These are phyloP conservation scores for Aureobasidium zeae DNA, from an alignment of 2,329 filamentous ascomycete genomes.

Conservation along the genomic window DNA sequence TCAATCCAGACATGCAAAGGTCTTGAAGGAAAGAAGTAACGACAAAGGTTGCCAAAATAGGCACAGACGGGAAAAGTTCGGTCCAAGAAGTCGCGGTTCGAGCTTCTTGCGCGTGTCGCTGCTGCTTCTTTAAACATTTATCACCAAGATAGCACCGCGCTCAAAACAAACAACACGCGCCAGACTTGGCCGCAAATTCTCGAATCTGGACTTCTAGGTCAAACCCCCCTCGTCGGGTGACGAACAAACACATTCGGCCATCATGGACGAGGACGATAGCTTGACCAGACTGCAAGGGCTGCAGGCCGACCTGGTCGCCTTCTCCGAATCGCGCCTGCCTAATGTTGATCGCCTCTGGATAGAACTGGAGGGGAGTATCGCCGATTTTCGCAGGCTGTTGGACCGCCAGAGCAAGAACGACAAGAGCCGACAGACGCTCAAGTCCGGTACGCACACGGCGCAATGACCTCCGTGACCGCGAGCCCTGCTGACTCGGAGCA, in stretches of 20 bases:
- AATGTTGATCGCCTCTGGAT: constrained; percentile 59
- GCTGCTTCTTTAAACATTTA: constrained; percentile 9
- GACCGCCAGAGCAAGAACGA: constrained; percentile 68
- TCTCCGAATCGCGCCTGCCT: constrained; percentile 61
- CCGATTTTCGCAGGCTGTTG: constrained; percentile 61
- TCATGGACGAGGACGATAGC: constrained; percentile 64
- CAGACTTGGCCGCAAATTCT: neutral
- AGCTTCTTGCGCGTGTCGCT: constrained; percentile 13
- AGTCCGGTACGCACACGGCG: constrained; percentile 48
- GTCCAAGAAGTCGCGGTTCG: constrained; percentile 1
- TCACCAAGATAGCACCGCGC: neutral
- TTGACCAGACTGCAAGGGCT: constrained; percentile 73
- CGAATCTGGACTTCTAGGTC: neutral
- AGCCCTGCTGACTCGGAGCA: neutral
- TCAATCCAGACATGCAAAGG: neutral
- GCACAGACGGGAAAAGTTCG: constrained; percentile 8
- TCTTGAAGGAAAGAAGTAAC: neutral
- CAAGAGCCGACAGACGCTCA: constrained; percentile 61
- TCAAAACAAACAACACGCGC: neutral
- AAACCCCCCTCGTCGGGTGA: constrained; percentile 2
- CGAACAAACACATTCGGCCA: constrained; percentile 18
- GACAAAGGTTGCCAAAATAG: neutral
- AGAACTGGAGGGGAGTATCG: constrained; percentile 56
- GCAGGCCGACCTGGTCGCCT: constrained; percentile 71
- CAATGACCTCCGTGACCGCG: constrained; percentile 15